Conservation (phyloP, 257 asterid genomes). For the Lycium barbarum region DNA sequence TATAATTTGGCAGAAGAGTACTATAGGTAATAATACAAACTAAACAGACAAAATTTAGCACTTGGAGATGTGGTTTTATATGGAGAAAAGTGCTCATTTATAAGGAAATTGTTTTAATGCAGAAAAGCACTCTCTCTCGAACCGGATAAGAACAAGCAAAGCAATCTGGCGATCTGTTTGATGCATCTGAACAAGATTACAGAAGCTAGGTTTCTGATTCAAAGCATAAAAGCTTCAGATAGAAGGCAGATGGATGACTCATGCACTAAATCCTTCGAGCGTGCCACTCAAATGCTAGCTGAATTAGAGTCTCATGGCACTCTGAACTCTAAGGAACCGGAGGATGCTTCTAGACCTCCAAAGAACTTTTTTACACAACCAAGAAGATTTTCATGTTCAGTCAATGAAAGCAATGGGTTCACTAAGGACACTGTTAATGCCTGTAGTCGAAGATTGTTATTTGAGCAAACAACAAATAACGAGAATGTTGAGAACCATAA, state of each 20-base stretch:
- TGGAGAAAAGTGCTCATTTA: neutral
- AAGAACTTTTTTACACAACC: constrained; percentile 65
- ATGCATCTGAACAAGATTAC: constrained; percentile 71
- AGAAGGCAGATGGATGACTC: constrained; percentile 62
- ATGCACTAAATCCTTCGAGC: constrained; percentile 61
- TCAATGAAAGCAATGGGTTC: neutral
- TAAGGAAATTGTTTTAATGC: constrained; percentile 35
- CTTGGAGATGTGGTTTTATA: neutral
- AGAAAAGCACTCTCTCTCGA: constrained; percentile 87
- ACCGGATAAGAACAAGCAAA: constrained; percentile 83
- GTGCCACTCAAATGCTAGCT: constrained; percentile 47
- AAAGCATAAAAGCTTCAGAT: constrained; percentile 54
- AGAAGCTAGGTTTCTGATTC: constrained; percentile 88
- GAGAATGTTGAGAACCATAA: constrained; percentile 16
- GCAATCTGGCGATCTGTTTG: constrained; percentile 90
- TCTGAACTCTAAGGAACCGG: constrained; percentile 12
- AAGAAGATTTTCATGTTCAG: constrained; percentile 37
- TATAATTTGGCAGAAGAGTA: constrained; percentile 76
- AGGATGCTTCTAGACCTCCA: constrained; percentile 39
- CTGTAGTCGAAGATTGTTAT: constrained; percentile 37
- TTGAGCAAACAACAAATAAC: constrained; percentile 26
- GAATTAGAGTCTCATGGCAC: constrained; percentile 35
- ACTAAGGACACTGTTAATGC: constrained; percentile 28
- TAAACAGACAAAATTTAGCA: neutral
- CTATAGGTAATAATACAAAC: constrained; percentile 59